These are phyloP conservation scores for Zasmidium citrigriseum DNA, from an alignment of 2,329 filamentous ascomycete species.

Conservation along the genomic window DNA sequence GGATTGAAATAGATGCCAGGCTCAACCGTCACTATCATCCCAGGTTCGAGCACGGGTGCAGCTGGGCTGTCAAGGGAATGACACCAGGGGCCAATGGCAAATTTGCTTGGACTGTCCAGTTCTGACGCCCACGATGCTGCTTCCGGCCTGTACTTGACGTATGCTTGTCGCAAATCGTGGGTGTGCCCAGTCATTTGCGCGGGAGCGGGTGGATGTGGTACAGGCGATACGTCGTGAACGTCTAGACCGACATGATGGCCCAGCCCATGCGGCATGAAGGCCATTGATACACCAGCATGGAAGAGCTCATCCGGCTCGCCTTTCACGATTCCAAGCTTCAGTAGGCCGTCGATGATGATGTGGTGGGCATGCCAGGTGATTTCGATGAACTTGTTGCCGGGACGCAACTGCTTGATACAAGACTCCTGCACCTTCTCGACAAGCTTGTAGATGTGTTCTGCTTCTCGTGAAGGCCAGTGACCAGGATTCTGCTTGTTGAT, in stretches of 20 bases:
- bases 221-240: constrained; percentile 49
- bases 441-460: constrained; percentile 71
- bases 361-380: constrained; percentile 76
- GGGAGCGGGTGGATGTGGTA: constrained; percentile 12
- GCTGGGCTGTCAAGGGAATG: constrained; percentile 9
- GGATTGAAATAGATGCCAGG: constrained; percentile 81
- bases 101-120: not conserved
- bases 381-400: constrained; percentile 76
- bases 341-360: constrained; percentile 77
- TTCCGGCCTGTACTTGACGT: constrained; percentile 53
- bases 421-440: constrained; percentile 84
- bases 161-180: not conserved
- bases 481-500: constrained; percentile 56
- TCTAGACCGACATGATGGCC: constrained; percentile 55
- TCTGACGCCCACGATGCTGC: constrained; percentile 76
- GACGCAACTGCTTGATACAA: constrained; percentile 70
- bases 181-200: not conserved
- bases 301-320: constrained; percentile 50
- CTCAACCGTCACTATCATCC: constrained; percentile 89
- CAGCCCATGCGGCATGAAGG: constrained; percentile 53
- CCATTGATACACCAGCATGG: constrained; percentile 42
- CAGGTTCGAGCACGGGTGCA: constrained; percentile 48
- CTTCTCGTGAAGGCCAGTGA: constrained; percentile 66
- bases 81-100: constrained; percentile 1
- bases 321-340: constrained; percentile 73